Evolutionary conservation across 2,329 filamentous ascomycete genomes (phyloP).

Genomic region (Chaetothyriales sp.): DNA sequence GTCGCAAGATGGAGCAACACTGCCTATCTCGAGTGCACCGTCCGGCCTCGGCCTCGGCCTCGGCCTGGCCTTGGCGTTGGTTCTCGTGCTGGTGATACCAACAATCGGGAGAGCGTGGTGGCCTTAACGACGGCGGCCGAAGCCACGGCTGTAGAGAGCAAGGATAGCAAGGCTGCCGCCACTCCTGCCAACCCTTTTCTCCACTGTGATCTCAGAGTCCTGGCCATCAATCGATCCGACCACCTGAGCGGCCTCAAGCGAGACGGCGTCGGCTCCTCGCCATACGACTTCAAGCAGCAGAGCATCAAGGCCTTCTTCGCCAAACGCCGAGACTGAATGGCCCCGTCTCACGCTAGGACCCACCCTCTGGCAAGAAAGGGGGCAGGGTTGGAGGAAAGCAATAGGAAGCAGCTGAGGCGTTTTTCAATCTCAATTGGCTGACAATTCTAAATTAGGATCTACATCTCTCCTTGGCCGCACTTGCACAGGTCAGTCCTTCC

Average conservation of each 20-base stretch:
- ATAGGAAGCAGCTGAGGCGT: neutral
- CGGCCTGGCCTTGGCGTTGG: too few species aligned
- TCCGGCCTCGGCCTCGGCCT: neutral
- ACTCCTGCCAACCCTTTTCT: neutral
- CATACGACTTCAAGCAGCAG: constrained; percentile 61
- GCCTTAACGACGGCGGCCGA: neutral
- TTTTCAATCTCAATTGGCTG: neutral
- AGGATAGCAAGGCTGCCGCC: constrained; percentile 5
- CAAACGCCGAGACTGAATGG: neutral
- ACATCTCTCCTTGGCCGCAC: neutral
- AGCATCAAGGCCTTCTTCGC: constrained; percentile 64
- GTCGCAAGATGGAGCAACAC: constrained; percentile 48
- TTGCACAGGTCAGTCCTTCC: neutral
- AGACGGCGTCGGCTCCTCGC: constrained; percentile 68
- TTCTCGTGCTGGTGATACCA: too few species aligned
- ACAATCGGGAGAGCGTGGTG: too few species aligned
- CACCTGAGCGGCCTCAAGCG: constrained; percentile 65
- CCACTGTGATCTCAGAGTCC: constrained; percentile 37
- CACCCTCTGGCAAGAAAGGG: too few species aligned
- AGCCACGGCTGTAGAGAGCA: neutral
- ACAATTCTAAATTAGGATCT: neutral
- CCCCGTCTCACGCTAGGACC: neutral
- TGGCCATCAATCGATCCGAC: constrained; percentile 52
- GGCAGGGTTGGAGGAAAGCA: too few species aligned
- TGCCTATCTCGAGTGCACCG: constrained; percentile 41